Percentiles rank a stretch among this genome's conserved stretches.
Conservation (phyloP, 2,329 filamentous ascomycete genomes). For the Botrytis sinoallii region DNA sequence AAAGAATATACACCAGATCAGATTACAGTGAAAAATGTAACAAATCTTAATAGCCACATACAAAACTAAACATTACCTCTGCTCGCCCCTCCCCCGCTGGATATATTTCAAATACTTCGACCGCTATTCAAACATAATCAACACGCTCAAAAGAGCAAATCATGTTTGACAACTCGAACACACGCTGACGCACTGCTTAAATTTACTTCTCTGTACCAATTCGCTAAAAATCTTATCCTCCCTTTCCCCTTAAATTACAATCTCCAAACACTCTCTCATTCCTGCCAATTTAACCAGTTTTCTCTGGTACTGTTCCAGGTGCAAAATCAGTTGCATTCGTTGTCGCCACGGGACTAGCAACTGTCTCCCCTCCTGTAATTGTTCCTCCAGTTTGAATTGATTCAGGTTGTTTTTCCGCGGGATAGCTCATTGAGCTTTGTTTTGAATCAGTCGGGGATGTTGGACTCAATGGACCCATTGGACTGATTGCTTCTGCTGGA, state of each 20-base stretch:
- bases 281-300: neutral
- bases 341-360: slow-evolving; percentile 28
- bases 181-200: neutral
- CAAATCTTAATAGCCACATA: neutral
- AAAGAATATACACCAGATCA: neutral
- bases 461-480: slow-evolving; percentile 29
- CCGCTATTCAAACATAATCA: neutral
- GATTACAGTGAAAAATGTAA: neutral
- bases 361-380: slow-evolving; percentile 29
- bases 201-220: neutral
- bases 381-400: slow-evolving; percentile 31
- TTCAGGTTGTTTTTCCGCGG: slow-evolving; percentile 24
- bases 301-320: neutral
- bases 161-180: neutral
- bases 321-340: slow-evolving; percentile 4
- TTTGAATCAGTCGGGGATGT: slow-evolving; percentile 21
- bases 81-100: neutral
- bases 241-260: neutral
- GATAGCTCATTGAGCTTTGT: slow-evolving; percentile 18
- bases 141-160: neutral
- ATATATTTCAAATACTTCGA: neutral
- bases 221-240: neutral
- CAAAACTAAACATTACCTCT: slow-evolving; percentile 11
- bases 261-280: neutral
- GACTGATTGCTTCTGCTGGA: slow-evolving; percentile 25